Evolutionary conservation across 805 yeast species (phyloP).

Genomic region (Candida fluviatilis): DNA sequence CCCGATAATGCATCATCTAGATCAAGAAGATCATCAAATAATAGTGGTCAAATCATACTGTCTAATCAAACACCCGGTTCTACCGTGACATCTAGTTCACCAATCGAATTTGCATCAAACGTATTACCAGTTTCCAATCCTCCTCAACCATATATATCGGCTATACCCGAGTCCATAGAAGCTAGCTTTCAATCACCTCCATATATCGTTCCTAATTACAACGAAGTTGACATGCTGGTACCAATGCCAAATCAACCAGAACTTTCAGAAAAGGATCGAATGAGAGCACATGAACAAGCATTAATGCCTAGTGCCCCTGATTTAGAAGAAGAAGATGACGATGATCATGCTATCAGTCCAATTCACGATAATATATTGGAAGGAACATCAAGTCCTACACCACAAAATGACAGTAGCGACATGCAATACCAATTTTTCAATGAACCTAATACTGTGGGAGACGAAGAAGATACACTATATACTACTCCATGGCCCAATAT

Average conservation of each 20-base stretch:
- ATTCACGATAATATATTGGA: slow-evolving; percentile 10
- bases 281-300: slow-evolving; percentile 52
- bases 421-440: slow-evolving; percentile 6
- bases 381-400: slow-evolving; percentile 1
- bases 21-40: slow-evolving; percentile 6
- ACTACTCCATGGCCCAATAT: slow-evolving; percentile 4
- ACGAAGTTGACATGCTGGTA: slow-evolving; percentile 1
- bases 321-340: slow-evolving; percentile 15
- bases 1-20: slow-evolving; percentile 3
- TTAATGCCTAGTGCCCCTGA: slow-evolving; percentile 57
- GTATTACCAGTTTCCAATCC: slow-evolving; percentile 1
- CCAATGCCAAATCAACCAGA: slow-evolving; percentile 8
- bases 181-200: slow-evolving; percentile 27
- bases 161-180: slow-evolving; percentile 16
- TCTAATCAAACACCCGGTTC: neutral
- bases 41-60: neutral
- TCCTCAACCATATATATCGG: neutral
- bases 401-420: slow-evolving; percentile 3
- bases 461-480: slow-evolving; percentile 2
- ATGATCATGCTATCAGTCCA: slow-evolving; percentile 18
- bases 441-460: neutral
- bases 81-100: slow-evolving; percentile 6
- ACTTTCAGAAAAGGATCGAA: slow-evolving; percentile 56
- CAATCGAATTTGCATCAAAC: neutral
- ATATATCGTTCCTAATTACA: slow-evolving; percentile 14